A percentile compares a stretch with the other conserved stretches of the same genome.
These are phyloP conservation scores for Grammothele lineata DNA, from an alignment of 768 basidiomycete genomes.

Conservation along the genomic window DNA sequence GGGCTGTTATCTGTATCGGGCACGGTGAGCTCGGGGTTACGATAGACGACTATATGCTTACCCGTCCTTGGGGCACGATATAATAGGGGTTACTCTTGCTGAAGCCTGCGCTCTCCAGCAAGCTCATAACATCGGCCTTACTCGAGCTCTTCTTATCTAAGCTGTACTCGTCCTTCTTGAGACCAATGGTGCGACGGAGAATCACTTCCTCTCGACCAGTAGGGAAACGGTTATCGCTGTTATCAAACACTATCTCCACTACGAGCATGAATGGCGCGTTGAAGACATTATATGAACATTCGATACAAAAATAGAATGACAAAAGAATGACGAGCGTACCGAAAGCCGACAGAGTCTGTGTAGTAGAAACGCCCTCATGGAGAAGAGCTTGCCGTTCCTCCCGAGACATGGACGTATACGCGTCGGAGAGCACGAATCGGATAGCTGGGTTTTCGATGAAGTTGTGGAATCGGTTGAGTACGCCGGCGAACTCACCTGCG, in stretches of 20 bases:
- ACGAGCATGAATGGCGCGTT: not conserved
- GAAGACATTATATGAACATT: not conserved
- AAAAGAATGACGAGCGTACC: slow-evolving; percentile 46
- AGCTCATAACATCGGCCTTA: slow-evolving; percentile 97
- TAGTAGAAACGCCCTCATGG: slow-evolving; percentile 87
- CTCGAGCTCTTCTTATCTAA: slow-evolving; percentile 92
- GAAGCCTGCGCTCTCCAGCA: slow-evolving; percentile 95
- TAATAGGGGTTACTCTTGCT: slow-evolving; percentile 99
- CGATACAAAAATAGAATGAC: not conserved
- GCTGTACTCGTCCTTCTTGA: slow-evolving; percentile 99
- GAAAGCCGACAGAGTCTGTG: slow-evolving; percentile 88
- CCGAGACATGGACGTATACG: slow-evolving; percentile 91
- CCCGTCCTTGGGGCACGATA: slow-evolving; percentile 96
- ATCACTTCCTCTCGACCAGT: slow-evolving; percentile 86
- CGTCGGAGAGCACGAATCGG: slow-evolving; percentile 96
- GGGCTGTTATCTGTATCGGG: slow-evolving; percentile 72
- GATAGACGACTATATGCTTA: slow-evolving; percentile 35
- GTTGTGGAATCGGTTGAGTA: too few relatives aligned
- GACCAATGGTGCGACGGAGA: slow-evolving; percentile 88
- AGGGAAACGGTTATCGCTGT: slow-evolving; percentile 89
- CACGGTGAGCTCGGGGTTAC: not conserved
- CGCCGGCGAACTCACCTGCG: slow-evolving; percentile 63
- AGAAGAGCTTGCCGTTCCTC: slow-evolving; percentile 92
- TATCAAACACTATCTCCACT: slow-evolving; percentile 97
- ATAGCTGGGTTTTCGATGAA: too few relatives aligned